Percentiles rank a stretch among this genome's conserved stretches.
These are phyloP conservation scores for Penicillium odoratum DNA, from an alignment of 495 filamentous ascomycete genomes.

Conservation along the genomic window DNA sequence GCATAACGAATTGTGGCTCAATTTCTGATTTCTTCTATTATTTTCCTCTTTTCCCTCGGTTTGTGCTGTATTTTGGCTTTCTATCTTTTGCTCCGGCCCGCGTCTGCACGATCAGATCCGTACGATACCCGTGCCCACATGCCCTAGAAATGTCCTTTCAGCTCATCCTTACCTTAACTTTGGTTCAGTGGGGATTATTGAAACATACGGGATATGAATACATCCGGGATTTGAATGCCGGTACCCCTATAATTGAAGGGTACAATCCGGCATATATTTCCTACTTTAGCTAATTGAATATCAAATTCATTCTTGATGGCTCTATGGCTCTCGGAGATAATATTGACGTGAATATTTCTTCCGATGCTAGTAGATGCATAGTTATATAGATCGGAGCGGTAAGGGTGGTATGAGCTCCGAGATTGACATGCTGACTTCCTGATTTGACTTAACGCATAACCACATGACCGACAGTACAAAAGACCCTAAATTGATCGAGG, in stretches of 20 bases:
- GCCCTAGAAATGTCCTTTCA: background rate
- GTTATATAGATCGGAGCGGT: background rate
- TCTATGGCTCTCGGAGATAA: too few relatives aligned
- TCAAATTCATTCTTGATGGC: too few relatives aligned
- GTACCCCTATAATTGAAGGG: background rate
- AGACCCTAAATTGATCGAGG: background rate
- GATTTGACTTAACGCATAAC: background rate
- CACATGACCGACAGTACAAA: background rate
- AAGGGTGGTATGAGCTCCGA: background rate
- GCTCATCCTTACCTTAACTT: background rate
- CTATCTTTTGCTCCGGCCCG: constrained; percentile 14
- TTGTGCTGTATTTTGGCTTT: background rate
- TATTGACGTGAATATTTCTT: too few relatives aligned
- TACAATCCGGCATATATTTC: background rate
- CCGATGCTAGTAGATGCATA: background rate
- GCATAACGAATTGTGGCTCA: constrained; percentile 1
- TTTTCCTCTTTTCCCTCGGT: constrained; percentile 1
- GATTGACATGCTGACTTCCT: background rate
- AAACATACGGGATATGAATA: too few relatives aligned
- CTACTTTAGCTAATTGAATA: background rate
- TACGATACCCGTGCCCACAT: constrained; percentile 22
- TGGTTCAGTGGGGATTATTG: background rate
- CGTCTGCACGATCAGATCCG: constrained; percentile 15
- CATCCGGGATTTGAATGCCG: too few relatives aligned
- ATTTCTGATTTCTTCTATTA: constrained; percentile 1